phyloP scores from a whole-genome alignment of 78 protist genomes.

The Thecamonas trahens region DNA sequence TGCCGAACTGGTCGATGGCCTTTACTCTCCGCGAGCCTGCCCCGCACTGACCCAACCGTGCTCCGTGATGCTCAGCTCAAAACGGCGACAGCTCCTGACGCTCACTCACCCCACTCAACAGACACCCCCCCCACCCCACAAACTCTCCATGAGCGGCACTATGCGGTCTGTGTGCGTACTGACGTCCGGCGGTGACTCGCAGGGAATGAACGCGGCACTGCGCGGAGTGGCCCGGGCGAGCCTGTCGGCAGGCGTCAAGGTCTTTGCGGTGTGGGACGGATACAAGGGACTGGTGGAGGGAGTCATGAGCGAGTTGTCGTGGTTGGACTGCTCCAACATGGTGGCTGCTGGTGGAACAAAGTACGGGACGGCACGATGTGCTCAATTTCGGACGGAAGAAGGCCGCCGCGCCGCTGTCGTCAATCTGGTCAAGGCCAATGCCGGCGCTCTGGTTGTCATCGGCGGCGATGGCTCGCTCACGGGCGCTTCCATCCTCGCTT shows the following conservation, averaged over 20 bases:
- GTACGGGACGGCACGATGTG: slow-evolving; percentile 69
- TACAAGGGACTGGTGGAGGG: slow-evolving; percentile 59
- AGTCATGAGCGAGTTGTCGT: slow-evolving; percentile 31
- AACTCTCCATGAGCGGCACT: no score
- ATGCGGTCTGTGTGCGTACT: no score
- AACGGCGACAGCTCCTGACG: no score
- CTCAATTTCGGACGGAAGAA: slow-evolving; percentile 40
- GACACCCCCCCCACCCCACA: no score
- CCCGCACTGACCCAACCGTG: no score
- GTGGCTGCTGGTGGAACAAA: slow-evolving; percentile 59
- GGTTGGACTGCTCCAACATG: slow-evolving; percentile 11
- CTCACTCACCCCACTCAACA: no score
- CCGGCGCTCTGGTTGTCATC: slow-evolving; percentile 38
- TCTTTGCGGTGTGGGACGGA: slow-evolving; percentile 58
- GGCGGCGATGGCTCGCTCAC: slow-evolving; percentile 81
- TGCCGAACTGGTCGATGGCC: no score
- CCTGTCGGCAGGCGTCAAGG: slow-evolving; percentile 33
- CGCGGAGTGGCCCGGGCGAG: slow-evolving; percentile 34
- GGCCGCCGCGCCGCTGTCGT: slow-evolving; percentile 63
- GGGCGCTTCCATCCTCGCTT: slow-evolving; percentile 55
- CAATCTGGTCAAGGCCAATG: slow-evolving; percentile 43
- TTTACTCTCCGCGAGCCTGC: no score
- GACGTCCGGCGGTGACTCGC: slow-evolving; percentile 54
- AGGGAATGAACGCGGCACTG: slow-evolving; percentile 64
- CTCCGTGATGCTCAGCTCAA: no score